Conservation (phyloP, 2,329 filamentous ascomycete genomes). For the Pestalotiopsis sp. region DNA sequence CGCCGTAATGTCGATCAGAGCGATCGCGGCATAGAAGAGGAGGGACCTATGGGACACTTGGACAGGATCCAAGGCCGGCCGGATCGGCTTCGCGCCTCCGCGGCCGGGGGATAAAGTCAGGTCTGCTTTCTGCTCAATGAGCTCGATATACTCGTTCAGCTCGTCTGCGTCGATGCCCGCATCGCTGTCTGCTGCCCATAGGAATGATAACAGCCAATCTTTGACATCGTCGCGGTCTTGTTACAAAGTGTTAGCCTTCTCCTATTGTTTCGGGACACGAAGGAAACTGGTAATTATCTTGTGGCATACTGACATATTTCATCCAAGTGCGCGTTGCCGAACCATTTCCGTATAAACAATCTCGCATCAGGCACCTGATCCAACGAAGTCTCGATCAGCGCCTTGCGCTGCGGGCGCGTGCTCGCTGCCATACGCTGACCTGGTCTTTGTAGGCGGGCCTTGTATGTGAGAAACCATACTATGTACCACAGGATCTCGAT, state of each 20-base stretch:
- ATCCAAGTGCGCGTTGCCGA: slow-evolving; percentile 18
- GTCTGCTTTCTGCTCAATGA: slow-evolving; percentile 10
- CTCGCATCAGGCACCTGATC: slow-evolving; percentile 17
- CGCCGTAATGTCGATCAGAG: slow-evolving; percentile 13
- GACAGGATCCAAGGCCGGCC: slow-evolving; percentile 21
- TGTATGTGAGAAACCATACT: slow-evolving; percentile 21
- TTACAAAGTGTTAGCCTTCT: not conserved
- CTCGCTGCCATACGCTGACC: slow-evolving; percentile 6
- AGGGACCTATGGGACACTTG: slow-evolving; percentile 18
- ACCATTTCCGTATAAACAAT: slow-evolving; percentile 20
- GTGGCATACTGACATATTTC: slow-evolving; percentile 12
- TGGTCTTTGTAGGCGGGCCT: slow-evolving; percentile 17
- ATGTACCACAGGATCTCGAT: slow-evolving; percentile 24
- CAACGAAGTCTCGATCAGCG: slow-evolving; percentile 13
- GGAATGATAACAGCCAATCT: slow-evolving; percentile 23
- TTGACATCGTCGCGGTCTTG: slow-evolving; percentile 20
- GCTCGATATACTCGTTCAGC: slow-evolving; percentile 19
- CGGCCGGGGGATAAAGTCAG: slow-evolving; percentile 15
- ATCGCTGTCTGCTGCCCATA: slow-evolving; percentile 15
- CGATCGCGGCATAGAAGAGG: slow-evolving; percentile 18
- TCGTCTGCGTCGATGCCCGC: slow-evolving; percentile 18
- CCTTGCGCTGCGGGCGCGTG: slow-evolving; percentile 16
- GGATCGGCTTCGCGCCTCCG: slow-evolving; percentile 19
- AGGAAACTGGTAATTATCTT: too few relatives aligned
- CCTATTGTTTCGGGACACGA: not conserved